Evolutionary conservation across 1,284 basidiomycete genomes (phyloP).

Genomic region (Tilletia indica): DNA sequence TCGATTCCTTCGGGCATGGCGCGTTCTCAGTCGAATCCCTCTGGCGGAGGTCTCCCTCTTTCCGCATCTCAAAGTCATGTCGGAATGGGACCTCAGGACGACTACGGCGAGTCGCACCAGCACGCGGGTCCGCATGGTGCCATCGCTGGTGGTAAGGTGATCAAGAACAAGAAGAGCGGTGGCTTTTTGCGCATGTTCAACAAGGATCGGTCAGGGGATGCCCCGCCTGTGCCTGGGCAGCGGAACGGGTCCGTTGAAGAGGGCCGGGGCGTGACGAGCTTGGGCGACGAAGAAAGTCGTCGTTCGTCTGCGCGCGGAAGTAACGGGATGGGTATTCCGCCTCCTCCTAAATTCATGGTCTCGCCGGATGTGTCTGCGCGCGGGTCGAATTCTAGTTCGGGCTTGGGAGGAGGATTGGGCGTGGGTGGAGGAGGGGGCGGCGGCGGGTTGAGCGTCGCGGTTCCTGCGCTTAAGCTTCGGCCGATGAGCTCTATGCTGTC

Average conservation of each 20-base stretch:
- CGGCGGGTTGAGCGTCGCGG: neutral
- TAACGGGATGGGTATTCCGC: neutral
- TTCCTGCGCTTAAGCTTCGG: slow-evolving; percentile 37
- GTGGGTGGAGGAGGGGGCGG: neutral
- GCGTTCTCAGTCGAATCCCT: neutral
- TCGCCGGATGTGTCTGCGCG: neutral
- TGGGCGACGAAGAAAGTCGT: neutral
- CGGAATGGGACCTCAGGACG: neutral
- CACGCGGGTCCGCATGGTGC: neutral
- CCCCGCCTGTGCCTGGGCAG: slow-evolving; percentile 8
- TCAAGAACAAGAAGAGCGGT: slow-evolving; percentile 49
- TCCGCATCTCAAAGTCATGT: slow-evolving; percentile 9
- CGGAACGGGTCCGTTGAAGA: neutral
- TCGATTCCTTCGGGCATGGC: neutral
- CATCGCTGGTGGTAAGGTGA: slow-evolving; percentile 23
- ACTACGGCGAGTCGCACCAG: neutral
- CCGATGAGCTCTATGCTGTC: slow-evolving; percentile 44
- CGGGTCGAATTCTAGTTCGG: neutral
- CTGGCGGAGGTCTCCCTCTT: neutral
- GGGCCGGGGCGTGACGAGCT: neutral
- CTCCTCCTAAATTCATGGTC: slow-evolving; percentile 6
- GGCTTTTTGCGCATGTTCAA: slow-evolving; percentile 43
- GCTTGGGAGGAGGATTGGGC: neutral
- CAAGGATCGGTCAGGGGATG: slow-evolving; percentile 32
- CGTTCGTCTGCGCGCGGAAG: neutral